These are phyloP conservation scores for Vararia minispora DNA, from an alignment of 768 basidiomycete species.

Conservation along the genomic window DNA sequence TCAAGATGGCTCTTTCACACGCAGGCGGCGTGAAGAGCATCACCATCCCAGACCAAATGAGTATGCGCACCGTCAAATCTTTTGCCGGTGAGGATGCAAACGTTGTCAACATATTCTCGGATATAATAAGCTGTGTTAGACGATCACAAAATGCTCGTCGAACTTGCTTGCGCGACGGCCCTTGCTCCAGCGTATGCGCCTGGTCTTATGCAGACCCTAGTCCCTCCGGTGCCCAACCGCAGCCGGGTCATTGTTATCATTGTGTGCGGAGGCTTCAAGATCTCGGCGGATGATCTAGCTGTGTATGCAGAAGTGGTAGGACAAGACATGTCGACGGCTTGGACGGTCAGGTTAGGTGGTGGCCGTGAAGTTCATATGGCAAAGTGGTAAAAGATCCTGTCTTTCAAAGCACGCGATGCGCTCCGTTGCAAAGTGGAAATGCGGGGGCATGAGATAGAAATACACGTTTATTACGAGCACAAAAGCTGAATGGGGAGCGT, in stretches of 20 bases:
- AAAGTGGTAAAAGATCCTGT: too few species aligned
- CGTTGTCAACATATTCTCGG: not conserved
- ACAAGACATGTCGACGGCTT: constrained; percentile 23
- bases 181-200: constrained; percentile 54
- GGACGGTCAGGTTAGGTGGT: too few species aligned
- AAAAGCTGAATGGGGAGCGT: too few species aligned
- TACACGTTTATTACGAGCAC: too few species aligned
- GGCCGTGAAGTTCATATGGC: too few species aligned
- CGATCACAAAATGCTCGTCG: constrained; percentile 66
- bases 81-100: constrained; percentile 43
- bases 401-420: too few species aligned
- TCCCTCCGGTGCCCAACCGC: constrained; percentile 23
- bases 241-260: constrained; percentile 46
- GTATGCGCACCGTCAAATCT: constrained; percentile 43
- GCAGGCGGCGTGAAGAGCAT: constrained; percentile 45
- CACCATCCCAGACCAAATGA: constrained; percentile 55
- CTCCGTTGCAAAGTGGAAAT: too few species aligned
- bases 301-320: constrained; percentile 35
- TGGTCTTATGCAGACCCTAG: constrained; percentile 39
- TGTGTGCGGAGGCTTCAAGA: constrained; percentile 64
- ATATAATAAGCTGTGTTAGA: constrained; percentile 26
- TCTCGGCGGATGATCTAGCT: constrained; percentile 39
- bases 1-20: constrained; percentile 55
- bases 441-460: too few species aligned
- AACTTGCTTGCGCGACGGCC: constrained; percentile 65